These are phyloP conservation scores for Penicillium paneum DNA, from an alignment of 2,329 filamentous ascomycete species.

Conservation along the genomic window DNA sequence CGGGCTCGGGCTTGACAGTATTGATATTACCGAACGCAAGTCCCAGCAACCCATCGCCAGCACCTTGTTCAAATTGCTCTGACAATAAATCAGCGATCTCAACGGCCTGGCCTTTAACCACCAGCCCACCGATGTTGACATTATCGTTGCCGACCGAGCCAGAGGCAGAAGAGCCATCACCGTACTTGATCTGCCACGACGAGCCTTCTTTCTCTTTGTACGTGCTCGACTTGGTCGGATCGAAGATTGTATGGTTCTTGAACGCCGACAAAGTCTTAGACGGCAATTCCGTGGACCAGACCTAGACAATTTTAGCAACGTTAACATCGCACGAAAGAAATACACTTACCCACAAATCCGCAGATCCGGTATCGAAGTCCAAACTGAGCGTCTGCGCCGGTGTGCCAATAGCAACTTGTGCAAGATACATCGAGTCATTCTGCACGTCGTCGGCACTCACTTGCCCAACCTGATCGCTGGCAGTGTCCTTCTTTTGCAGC, in stretches of 20 bases:
- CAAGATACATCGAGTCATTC: conserved; percentile 65
- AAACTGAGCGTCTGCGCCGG: conserved; percentile 60
- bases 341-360: conserved; percentile 63
- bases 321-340: background rate
- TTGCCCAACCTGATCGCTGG: conserved; percentile 42
- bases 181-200: conserved; percentile 66
- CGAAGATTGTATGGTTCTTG: conserved; percentile 54
- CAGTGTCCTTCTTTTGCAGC: conserved; percentile 49
- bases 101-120: conserved; percentile 60
- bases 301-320: conserved; percentile 35
- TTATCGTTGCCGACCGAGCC: conserved; percentile 64
- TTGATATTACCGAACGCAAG: conserved; percentile 65
- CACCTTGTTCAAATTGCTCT: conserved; percentile 53
- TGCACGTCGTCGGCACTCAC: conserved; percentile 63
- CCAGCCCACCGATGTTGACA: conserved; percentile 60
- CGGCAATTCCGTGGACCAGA: conserved; percentile 55
- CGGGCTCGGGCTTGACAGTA: conserved; percentile 55
- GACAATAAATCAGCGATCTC: conserved; percentile 63
- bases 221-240: conserved; percentile 60
- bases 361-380: conserved; percentile 69
- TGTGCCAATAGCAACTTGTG: conserved; percentile 62
- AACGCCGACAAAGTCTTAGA: conserved; percentile 33
- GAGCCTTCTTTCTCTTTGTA: conserved; percentile 51
- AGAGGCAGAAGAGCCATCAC: conserved; percentile 64
- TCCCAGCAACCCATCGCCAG: conserved; percentile 64